Evolutionary conservation across 257 asterid genomes (phyloP).

Genomic region (Oldenlandia corymbosa): DNA sequence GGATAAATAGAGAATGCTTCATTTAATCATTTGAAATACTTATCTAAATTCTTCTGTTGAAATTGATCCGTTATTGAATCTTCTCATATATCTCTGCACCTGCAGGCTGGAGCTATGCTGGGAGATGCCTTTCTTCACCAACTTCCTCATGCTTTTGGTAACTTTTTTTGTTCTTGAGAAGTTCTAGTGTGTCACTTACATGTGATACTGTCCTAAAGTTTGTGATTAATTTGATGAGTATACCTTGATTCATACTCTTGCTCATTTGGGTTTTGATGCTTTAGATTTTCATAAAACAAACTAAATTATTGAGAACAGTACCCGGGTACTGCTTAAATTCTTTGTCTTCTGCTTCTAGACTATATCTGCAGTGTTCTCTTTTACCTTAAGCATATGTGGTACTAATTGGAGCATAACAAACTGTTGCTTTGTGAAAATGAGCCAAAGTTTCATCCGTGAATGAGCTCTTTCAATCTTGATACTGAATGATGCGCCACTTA

Average conservation of each 20-base stretch:
- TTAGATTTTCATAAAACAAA: neutral
- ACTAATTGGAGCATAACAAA: neutral
- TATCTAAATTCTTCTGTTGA: neutral
- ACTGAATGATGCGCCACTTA: neutral
- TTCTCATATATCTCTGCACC: neutral
- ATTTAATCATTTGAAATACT: slow-evolving; percentile 3
- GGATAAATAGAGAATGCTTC: neutral
- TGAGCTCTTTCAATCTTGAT: neutral
- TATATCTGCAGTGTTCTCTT: too few relatives aligned
- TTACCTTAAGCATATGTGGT: too few relatives aligned
- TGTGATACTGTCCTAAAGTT: neutral
- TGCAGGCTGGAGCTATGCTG: slow-evolving; percentile 98
- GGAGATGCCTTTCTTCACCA: slow-evolving; percentile 99
- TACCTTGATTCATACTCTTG: too few relatives aligned
- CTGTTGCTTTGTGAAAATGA: neutral
- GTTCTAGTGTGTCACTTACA: neutral
- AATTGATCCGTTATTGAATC: slow-evolving; percentile 8
- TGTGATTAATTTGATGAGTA: too few relatives aligned
- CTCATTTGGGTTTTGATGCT: neutral
- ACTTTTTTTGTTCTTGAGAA: slow-evolving; percentile 6
- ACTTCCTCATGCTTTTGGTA: slow-evolving; percentile 98
- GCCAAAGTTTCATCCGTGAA: neutral
- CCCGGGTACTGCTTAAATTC: too few relatives aligned
- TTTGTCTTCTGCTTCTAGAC: too few relatives aligned
- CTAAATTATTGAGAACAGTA: too few relatives aligned